Evolutionary conservation across 2,329 filamentous ascomycete genomes (phyloP).

Genomic region (Aphanoascus verrucosus): DNA sequence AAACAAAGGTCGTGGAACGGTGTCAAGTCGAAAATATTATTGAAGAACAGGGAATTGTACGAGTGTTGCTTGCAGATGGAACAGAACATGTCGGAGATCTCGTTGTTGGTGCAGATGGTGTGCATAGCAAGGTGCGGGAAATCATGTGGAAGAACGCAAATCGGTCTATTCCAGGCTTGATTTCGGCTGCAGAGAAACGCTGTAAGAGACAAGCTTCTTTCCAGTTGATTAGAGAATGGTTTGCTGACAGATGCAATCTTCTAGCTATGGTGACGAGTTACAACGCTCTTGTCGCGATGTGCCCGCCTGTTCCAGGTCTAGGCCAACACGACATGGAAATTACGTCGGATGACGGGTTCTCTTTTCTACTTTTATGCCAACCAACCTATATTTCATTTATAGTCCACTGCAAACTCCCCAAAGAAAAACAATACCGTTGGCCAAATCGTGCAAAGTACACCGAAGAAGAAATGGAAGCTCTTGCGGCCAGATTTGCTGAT

Average conservation of each 20-base stretch:
- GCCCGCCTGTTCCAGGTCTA: not conserved
- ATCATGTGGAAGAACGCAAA: slow-evolving; percentile 26
- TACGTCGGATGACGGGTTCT: not conserved
- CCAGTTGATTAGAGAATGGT: not conserved
- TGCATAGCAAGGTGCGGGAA: slow-evolving; percentile 29
- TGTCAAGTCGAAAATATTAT: not conserved
- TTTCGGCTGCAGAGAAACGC: slow-evolving; percentile 2
- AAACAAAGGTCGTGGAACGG: not conserved
- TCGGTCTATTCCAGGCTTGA: slow-evolving; percentile 9
- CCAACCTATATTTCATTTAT: not conserved
- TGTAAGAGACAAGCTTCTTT: slow-evolving; percentile 2
- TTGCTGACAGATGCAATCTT: not conserved
- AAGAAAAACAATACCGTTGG: not conserved
- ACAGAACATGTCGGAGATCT: slow-evolving; percentile 27
- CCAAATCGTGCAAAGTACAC: not conserved
- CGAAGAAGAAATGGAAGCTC: not conserved
- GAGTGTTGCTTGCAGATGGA: slow-evolving; percentile 28
- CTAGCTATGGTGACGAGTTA: slow-evolving; percentile 1
- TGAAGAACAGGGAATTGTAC: slow-evolving; percentile 14
- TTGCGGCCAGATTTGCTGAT: not conserved
- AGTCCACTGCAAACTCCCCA: not conserved
- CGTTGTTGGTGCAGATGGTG: slow-evolving; percentile 38
- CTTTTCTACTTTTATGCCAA: slow-evolving; percentile 1
- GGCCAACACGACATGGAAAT: slow-evolving; percentile 3
- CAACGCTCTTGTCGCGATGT: slow-evolving; percentile 2